Evolutionary conservation across 2,329 filamentous ascomycete genomes (phyloP), one percentile per base, ranked within the genome.

Genomic region (Fusarium phyllophilum): DNA sequence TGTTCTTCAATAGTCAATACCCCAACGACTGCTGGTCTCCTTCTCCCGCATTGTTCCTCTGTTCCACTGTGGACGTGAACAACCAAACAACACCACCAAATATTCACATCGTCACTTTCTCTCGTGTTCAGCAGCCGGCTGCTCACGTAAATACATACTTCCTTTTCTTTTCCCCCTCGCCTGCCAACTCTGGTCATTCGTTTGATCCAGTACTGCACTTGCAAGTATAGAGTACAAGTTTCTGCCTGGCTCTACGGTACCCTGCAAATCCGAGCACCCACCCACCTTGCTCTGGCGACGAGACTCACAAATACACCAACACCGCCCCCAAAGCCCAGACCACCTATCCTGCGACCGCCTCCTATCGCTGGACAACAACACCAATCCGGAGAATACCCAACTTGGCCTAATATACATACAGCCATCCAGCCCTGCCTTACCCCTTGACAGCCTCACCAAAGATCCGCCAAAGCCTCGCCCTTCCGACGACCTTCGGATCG

Each of bases 91-190:
- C 75, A 77, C 61, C 66, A 78, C 54, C 60, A 65, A 63, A 42
- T 55, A 59, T 61, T 60, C 44, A 52, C 58, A 60, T 64, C 58
- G n/a, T 54, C 55, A 71, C 70, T 73, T 75, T 76, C 62, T 54
- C 63, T 77, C 66, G 77, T 77, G 77, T 73, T 78, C 77, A 78
- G 76, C 75, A 78, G 76, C 77, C 74, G 77, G 77, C 75, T 78
- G 77, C 77, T 70, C 76, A 78, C 76, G 65, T 71, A 75, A 76
- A 78, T 36, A 66, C 36, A 60, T 57, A 46, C 68, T 68, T 41
- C 34, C 24, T 54, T 55, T 55, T 29, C 15, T n/a, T 18, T 6
- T 5, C 14, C 17, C n/a, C 31, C 60, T 69, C 51, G 58, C 62
- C 59, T 64, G 54, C 60, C 73, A 62, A 71, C 69, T 66, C 68